These are phyloP conservation scores for Gossypium rotundifolium DNA, from an alignment of 345 rosid genomes.

Conservation along the genomic window DNA sequence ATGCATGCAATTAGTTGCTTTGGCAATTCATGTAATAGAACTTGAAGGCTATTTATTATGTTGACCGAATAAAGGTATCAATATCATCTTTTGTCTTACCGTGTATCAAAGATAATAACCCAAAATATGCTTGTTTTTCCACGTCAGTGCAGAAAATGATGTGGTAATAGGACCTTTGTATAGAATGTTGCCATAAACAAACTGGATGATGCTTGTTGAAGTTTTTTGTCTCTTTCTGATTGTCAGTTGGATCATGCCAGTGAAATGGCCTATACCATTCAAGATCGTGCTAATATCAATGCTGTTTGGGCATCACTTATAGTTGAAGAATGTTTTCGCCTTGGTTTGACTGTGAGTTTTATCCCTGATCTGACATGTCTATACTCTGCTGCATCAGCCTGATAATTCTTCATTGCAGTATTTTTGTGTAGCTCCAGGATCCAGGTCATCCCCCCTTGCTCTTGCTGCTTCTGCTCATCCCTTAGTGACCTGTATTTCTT, in stretches of 20 bases:
- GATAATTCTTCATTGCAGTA: constrained; percentile 50
- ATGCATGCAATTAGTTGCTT: neutral
- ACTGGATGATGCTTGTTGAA: constrained; percentile 18
- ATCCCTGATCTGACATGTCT: constrained; percentile 16
- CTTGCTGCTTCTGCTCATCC: constrained; percentile 88
- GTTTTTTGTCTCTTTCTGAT: constrained; percentile 25
- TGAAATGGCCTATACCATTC: constrained; percentile 34
- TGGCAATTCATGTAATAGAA: neutral
- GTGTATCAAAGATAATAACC: constrained; percentile 2
- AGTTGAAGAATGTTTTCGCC: constrained; percentile 88
- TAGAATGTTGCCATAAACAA: constrained; percentile 5
- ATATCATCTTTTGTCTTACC: neutral
- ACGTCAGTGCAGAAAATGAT: neutral
- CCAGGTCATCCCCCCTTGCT: constrained; percentile 92
- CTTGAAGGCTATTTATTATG: neutral
- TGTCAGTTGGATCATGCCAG: constrained; percentile 53
- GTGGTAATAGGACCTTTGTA: constrained; percentile 1
- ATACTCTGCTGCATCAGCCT: constrained; percentile 24
- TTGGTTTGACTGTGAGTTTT: constrained; percentile 74
- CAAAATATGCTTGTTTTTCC: neutral
- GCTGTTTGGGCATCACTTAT: constrained; percentile 83
- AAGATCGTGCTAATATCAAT: constrained; percentile 58
- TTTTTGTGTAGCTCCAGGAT: constrained; percentile 96
- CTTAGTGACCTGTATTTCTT: constrained; percentile 61
- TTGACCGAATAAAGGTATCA: neutral